Percentiles rank a stretch among this genome's conserved stretches.
Conservation (phyloP, 1,284 basidiomycete genomes). For the Anthracocystis setariae region DNA sequence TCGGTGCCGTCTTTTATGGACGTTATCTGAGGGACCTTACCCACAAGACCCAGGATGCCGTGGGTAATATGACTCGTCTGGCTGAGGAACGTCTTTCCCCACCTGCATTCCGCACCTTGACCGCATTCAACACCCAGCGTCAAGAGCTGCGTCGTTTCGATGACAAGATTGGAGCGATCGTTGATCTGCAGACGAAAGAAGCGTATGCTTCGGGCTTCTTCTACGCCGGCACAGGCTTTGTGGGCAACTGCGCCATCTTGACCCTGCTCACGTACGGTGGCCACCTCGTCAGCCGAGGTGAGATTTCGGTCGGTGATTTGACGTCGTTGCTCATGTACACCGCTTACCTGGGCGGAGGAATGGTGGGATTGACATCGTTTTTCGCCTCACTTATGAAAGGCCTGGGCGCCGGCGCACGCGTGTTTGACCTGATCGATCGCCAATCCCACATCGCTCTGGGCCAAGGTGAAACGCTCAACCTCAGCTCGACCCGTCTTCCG, state of each 20-base stretch:
- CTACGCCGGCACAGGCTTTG: constrained; percentile 87
- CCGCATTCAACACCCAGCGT: constrained; percentile 83
- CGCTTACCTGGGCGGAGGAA: constrained; percentile 80
- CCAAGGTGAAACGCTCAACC: constrained; percentile 36
- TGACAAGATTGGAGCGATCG: constrained; percentile 75
- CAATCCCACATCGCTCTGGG: constrained; percentile 62
- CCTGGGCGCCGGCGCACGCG: constrained; percentile 88
- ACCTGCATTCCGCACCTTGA: constrained; percentile 85
- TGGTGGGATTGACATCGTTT: constrained; percentile 69
- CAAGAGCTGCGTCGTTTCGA: constrained; percentile 75
- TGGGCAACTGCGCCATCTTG: constrained; percentile 90
- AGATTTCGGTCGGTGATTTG: constrained; percentile 75
- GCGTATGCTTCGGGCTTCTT: constrained; percentile 90
- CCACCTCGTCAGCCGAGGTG: constrained; percentile 84
- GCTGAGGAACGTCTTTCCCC: constrained; percentile 88
- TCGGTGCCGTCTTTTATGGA: constrained; percentile 96
- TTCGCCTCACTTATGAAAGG: constrained; percentile 73
- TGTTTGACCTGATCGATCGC: constrained; percentile 90
- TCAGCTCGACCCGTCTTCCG: constrained; percentile 24
- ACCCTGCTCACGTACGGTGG: constrained; percentile 93
- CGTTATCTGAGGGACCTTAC: constrained; percentile 91
- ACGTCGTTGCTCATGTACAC: constrained; percentile 88
- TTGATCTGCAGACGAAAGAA: constrained; percentile 83
- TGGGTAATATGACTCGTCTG: constrained; percentile 88
- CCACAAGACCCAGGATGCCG: constrained; percentile 89